These are phyloP conservation scores for Cystobasidium pallidum DNA, from an alignment of 1,284 basidiomycete genomes.

Conservation along the genomic window DNA sequence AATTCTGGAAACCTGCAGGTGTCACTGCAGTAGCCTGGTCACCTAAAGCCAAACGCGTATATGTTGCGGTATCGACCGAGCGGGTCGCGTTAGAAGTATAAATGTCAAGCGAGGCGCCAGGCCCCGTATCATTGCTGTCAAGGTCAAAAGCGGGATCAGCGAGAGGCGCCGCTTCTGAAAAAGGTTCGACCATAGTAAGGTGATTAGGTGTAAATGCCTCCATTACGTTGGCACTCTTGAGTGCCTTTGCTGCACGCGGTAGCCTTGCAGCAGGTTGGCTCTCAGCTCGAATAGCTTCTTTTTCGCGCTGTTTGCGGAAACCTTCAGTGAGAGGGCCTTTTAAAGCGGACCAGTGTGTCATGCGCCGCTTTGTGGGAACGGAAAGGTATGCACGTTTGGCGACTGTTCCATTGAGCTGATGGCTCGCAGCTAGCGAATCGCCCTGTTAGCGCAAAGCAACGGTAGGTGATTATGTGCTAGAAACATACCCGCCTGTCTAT, in stretches of 20 bases:
- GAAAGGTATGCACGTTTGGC: not conserved
- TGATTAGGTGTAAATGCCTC: not conserved
- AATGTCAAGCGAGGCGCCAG: not conserved
- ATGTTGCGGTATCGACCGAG: not conserved
- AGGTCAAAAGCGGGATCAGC: conserved; percentile 2
- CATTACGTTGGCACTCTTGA: not conserved
- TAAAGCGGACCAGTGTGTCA: conserved; percentile 20
- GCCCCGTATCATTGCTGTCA: not conserved
- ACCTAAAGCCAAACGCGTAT: not conserved
- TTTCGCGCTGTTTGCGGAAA: conserved; percentile 12
- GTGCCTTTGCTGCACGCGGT: not conserved
- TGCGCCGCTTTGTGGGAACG: not conserved
- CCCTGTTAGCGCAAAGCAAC: not conserved
- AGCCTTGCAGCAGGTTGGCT: not conserved
- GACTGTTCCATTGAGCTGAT: no score
- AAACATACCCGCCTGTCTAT: not conserved
- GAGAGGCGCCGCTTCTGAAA: not conserved
- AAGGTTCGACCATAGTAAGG: not conserved
- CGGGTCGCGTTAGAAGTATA: not conserved
- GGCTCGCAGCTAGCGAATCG: not conserved
- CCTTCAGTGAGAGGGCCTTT: conserved; percentile 16
- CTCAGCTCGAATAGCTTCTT: not conserved
- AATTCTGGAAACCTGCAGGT: not conserved
- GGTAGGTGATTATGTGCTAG: not conserved
- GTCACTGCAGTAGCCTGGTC: not conserved